Evolutionary conservation across 352 stramenopile species (phyloP), one percentile per base, ranked within the genome.

Genomic region (Globisporangium rhizosaccharum): DNA sequence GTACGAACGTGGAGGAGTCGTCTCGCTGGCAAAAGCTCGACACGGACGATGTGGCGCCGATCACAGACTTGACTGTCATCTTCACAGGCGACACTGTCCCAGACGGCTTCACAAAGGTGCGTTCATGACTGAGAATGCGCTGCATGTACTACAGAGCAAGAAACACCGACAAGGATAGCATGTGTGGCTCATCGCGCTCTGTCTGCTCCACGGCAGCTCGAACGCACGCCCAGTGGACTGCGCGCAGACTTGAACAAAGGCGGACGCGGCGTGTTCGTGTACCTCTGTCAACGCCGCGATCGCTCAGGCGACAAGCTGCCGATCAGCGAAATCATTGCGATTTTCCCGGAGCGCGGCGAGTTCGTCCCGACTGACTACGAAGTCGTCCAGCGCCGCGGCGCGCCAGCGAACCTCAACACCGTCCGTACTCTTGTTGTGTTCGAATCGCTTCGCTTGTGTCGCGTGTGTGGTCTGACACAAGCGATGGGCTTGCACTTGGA

Each of bases 211-310:
- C 23, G 14, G 7, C 37, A 94, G 85, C 70, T 94, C 55, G 83
- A 92, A 48, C 74, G 80, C 51, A 90, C 85, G 18, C 75, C 81
- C 23, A 88, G 67, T 55, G 85, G 85, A 0, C 72, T 88, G 23
- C 79, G 84, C 18, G 83, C 85, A 4, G 85, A 95, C 63, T 58
- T 95, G 7, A 93, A 88, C 67, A 90, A 88, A 65, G 82, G 85
- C 1, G 78, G 76, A n/a, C 72, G 83, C n/a, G 85, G 83, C 4
- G 71, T 81, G 1, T 92, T 88, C 51, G 69, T 92, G 10, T 93
- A 90, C 39, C 61, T 95, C 14, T 93, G 83, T 25, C 65, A 85
- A 2, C 83, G 71, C 46, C 77, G 75, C 54, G 83, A 92, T 33
- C 53, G 53, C 11, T 63, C 63, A 1, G 65, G 67, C 4, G 71